A percentile compares a stretch with the other conserved stretches of the same genome.
phyloP scores from a whole-genome alignment of 441 rosid genomes.

The Adansonia grandidieri region DNA sequence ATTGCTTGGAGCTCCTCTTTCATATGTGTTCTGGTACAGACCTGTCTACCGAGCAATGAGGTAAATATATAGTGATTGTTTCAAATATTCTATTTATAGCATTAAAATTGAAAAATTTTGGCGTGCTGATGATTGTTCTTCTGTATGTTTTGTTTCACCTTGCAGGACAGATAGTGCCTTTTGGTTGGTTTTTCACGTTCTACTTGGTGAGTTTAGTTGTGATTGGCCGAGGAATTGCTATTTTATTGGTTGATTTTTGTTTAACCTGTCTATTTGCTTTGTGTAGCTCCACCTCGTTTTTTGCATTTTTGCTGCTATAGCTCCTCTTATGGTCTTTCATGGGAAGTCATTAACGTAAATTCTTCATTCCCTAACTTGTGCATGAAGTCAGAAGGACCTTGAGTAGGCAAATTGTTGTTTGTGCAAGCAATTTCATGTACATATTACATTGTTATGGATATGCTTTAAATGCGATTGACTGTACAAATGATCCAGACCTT shows the following conservation, averaged over 20 bases:
- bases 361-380: constrained; percentile 12
- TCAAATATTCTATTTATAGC: not conserved
- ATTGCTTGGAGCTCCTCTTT: constrained; percentile 76
- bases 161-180: constrained; percentile 94
- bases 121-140: constrained; percentile 8
- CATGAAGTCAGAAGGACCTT: not conserved
- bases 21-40: constrained; percentile 91
- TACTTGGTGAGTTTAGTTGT: constrained; percentile 70
- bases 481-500: not conserved
- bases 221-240: not conserved
- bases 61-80: constrained; percentile 35
- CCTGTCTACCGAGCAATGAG: constrained; percentile 96
- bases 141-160: constrained; percentile 21
- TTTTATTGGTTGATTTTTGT: not conserved
- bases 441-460: no score
- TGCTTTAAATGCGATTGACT: not conserved
- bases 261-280: constrained; percentile 16
- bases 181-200: constrained; percentile 89
- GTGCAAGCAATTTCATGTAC: constrained; percentile 7
- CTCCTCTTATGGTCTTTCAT: constrained; percentile 89
- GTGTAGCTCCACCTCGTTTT: constrained; percentile 83
- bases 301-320: constrained; percentile 91
- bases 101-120: constrained; percentile 15
- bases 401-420: not conserved
- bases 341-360: constrained; percentile 95